Conservation (phyloP, 2,329 filamentous ascomycete species). For the Apiospora koreana region DNA sequence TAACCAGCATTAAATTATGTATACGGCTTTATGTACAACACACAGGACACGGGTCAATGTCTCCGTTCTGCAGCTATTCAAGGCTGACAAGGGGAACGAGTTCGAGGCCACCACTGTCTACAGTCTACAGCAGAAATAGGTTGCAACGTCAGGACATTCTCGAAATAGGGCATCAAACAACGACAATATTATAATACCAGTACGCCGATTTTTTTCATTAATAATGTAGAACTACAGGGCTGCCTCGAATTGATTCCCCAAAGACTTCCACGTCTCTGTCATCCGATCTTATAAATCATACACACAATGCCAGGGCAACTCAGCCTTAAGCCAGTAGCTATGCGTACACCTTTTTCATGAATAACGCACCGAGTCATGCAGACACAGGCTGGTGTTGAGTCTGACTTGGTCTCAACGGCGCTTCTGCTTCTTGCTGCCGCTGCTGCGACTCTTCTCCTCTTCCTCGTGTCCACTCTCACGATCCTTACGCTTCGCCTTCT, state of each 20-base stretch:
- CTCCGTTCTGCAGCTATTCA: background rate
- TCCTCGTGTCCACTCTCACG: slow-evolving; percentile 69
- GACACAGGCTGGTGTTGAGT: background rate
- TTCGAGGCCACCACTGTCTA: too few species aligned
- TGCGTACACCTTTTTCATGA: background rate
- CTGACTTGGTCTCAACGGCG: background rate
- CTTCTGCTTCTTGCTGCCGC: slow-evolving; percentile 7
- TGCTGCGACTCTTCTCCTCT: slow-evolving; percentile 49
- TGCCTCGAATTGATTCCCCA: background rate
- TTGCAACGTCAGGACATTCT: background rate
- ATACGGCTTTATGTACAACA: background rate
- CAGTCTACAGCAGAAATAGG: background rate
- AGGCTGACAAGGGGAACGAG: too few species aligned
- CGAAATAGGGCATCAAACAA: background rate
- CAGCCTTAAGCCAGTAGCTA: background rate
- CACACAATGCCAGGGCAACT: background rate
- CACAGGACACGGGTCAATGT: background rate
- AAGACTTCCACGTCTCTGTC: background rate
- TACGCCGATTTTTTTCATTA: background rate
- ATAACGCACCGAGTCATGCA: background rate
- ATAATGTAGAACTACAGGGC: background rate
- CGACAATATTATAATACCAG: background rate
- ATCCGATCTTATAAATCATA: background rate
- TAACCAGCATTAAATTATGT: background rate
- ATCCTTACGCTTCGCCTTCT: slow-evolving; percentile 86